Evolutionary conservation across 2,329 filamentous ascomycete species (phyloP).

Genomic region (Scopulariopsis brevicaulis): DNA sequence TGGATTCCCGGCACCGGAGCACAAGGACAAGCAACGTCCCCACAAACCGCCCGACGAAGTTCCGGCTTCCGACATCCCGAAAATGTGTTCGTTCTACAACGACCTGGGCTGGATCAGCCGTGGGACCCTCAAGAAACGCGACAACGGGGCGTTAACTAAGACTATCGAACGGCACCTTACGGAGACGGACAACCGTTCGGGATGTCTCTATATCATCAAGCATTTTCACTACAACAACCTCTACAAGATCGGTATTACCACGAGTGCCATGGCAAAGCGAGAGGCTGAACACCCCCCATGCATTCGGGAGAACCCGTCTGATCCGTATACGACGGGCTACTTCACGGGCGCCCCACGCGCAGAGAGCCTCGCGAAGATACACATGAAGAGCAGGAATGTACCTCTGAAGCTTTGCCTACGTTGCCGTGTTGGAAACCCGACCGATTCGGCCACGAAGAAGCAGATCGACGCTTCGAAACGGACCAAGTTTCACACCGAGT

Average conservation of each 20-base stretch:
- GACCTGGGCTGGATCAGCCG: background rate
- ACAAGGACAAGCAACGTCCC: background rate
- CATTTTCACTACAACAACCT: background rate
- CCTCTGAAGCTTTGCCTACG: background rate
- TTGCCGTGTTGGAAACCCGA: too few relatives aligned
- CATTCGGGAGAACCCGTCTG: background rate
- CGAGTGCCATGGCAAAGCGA: background rate
- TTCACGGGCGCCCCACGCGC: background rate
- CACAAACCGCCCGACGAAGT: background rate
- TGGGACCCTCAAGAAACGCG: background rate
- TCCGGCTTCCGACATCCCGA: background rate
- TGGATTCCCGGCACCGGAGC: background rate
- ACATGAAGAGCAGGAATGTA: background rate
- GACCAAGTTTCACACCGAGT: background rate
- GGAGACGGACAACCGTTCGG: background rate
- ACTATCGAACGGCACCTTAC: background rate
- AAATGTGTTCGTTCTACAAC: background rate
- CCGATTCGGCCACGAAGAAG: too few relatives aligned
- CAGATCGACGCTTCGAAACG: background rate
- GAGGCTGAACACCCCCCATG: background rate
- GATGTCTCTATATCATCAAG: background rate
- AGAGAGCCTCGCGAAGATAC: background rate
- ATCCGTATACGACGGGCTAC: background rate
- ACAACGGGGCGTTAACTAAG: background rate
- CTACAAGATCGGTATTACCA: background rate